Percentiles rank a stretch among this genome's conserved stretches.
Conservation (phyloP, 495 filamentous ascomycete genomes). For the Tetracladium setigerum region DNA sequence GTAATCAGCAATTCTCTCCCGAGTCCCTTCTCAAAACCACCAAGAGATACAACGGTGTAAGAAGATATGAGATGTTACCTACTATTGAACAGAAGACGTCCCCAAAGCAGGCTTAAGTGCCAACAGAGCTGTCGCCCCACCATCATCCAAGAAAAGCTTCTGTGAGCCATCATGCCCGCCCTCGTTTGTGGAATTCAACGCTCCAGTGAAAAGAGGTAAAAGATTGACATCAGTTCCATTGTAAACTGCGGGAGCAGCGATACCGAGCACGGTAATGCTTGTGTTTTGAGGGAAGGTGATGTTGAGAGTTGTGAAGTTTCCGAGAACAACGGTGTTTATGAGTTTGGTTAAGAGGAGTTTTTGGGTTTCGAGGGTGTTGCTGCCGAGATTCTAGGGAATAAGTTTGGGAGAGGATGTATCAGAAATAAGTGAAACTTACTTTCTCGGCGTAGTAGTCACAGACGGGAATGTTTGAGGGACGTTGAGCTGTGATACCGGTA, state of each 20-base stretch:
- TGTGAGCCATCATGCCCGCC: conserved; percentile 25
- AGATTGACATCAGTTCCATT: conserved; percentile 38
- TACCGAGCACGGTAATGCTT: conserved; percentile 34
- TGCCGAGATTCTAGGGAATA: conserved; percentile 19
- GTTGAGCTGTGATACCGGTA: conserved; percentile 25
- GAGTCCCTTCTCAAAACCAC: background rate
- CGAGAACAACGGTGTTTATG: conserved; percentile 45
- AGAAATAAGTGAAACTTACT: conserved; percentile 8
- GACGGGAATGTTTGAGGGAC: conserved; percentile 30
- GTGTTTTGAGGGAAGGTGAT: conserved; percentile 5
- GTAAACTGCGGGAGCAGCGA: conserved; percentile 33
- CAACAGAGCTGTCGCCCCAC: conserved; percentile 37
- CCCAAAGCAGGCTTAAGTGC: conserved; percentile 36
- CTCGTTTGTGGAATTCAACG: conserved; percentile 34
- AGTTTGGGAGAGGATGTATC: too few relatives aligned
- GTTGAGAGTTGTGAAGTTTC: conserved; percentile 40
- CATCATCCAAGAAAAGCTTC: conserved; percentile 45
- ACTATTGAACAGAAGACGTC: conserved; percentile 39
- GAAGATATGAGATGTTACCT: conserved; percentile 7
- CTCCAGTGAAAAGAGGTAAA: conserved; percentile 42
- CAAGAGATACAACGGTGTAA: background rate
- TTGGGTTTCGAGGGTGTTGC: conserved; percentile 44
- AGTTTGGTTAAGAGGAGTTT: conserved; percentile 37
- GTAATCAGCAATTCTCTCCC: background rate
- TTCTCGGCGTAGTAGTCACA: conserved; percentile 41